These are phyloP conservation scores for Lotmaria passim DNA, from an alignment of 208 protist genomes.

Conservation along the genomic window DNA sequence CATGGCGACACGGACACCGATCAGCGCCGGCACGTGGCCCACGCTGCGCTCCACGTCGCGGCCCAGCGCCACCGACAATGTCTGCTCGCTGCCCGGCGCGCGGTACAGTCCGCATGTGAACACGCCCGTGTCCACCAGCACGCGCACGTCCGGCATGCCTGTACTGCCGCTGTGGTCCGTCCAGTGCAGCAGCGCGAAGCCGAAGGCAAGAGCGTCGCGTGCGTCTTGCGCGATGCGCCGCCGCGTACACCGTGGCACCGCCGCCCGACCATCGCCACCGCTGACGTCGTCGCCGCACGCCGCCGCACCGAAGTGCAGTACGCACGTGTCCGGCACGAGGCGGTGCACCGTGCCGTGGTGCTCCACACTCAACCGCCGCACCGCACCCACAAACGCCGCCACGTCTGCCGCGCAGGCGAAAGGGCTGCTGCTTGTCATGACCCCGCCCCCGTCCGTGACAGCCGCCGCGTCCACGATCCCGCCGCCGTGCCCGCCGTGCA, in stretches of 20 bases:
- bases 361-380: conserved; percentile 24
- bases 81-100: conserved; percentile 14
- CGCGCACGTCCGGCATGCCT: conserved; percentile 16
- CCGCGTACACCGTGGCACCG: conserved; percentile 8
- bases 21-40: too few species aligned
- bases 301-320: conserved; percentile 35
- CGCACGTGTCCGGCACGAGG: conserved; percentile 27
- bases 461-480: too few species aligned
- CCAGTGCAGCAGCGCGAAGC: conserved; percentile 24
- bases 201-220: conserved; percentile 26
- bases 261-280: not conserved
- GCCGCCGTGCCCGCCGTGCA: too few species aligned
- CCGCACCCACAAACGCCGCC: conserved; percentile 21
- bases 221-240: conserved; percentile 21
- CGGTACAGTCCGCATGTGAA: conserved; percentile 23
- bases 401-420: conserved; percentile 19
- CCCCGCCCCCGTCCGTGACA: not conserved
- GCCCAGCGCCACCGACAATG: conserved; percentile 21
- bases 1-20: conserved; percentile 30
- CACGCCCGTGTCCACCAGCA: conserved; percentile 32
- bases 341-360: conserved; percentile 23
- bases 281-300: not conserved
- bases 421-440: conserved; percentile 22
- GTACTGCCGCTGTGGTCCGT: not conserved
- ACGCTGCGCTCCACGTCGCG: too few species aligned